Evolutionary conservation across 805 yeast species (phyloP).

Genomic region (Ogataea naganishii): DNA sequence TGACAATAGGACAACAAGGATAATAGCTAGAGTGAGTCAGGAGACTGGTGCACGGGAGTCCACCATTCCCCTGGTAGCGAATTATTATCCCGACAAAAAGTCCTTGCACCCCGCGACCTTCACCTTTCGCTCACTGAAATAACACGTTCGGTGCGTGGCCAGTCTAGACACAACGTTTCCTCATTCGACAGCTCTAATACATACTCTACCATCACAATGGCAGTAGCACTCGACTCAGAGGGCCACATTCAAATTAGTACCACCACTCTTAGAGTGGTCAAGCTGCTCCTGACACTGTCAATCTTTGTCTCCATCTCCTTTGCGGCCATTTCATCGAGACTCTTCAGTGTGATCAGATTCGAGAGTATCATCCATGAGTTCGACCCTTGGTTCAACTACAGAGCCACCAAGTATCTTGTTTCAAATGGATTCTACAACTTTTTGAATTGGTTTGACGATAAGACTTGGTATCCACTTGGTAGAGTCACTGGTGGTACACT

Average conservation of each 20-base stretch:
- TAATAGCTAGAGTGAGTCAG: too few relatives aligned
- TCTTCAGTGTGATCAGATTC: slow-evolving; percentile 93
- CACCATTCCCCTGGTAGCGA: too few relatives aligned
- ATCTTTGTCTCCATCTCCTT: slow-evolving; percentile 76
- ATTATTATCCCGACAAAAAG: too few relatives aligned
- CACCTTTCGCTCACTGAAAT: too few relatives aligned
- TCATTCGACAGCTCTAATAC: background rate
- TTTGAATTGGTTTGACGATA: slow-evolving; percentile 96
- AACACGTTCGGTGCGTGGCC: too few relatives aligned
- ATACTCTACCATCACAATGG: slow-evolving; percentile 5
- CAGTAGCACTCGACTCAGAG: slow-evolving; percentile 13
- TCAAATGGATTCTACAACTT: slow-evolving; percentile 80
- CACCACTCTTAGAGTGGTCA: slow-evolving; percentile 12
- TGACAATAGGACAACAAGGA: too few relatives aligned
- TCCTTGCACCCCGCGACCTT: too few relatives aligned
- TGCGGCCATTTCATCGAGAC: slow-evolving; percentile 86
- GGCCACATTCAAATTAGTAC: slow-evolving; percentile 18
- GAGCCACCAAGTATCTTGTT: slow-evolving; percentile 92
- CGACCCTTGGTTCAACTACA: slow-evolving; percentile 92
- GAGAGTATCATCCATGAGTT: slow-evolving; percentile 97
- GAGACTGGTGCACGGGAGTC: too few relatives aligned
- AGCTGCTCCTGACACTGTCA: slow-evolving; percentile 45
- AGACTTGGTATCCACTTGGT: slow-evolving; percentile 99
- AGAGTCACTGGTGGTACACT: slow-evolving; percentile 98
- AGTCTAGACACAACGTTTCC: too few relatives aligned